These are phyloP conservation scores for Terana coerulea DNA, from an alignment of 768 basidiomycete species.

Conservation along the genomic window DNA sequence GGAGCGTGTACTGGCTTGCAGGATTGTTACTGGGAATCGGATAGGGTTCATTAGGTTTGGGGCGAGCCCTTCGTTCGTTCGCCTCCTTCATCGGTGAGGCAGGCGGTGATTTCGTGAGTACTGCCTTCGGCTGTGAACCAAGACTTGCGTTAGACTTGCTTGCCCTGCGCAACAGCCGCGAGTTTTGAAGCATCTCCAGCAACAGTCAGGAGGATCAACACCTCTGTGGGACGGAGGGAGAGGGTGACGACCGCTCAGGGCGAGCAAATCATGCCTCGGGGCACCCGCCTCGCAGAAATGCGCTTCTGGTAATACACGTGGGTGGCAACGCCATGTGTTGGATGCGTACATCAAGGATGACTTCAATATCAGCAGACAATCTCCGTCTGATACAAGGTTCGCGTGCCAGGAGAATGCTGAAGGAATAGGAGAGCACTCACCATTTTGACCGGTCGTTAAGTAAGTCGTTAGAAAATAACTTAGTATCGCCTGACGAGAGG, in stretches of 20 bases:
- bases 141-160: constrained; percentile 24
- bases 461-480: constrained; percentile 10
- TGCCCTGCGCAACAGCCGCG: constrained; percentile 39
- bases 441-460: constrained; percentile 8
- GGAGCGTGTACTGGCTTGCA: constrained; percentile 84
- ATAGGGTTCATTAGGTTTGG: constrained; percentile 48
- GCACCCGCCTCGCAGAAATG: constrained; percentile 12
- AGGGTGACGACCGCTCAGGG: constrained; percentile 11
- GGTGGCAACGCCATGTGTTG: constrained; percentile 11
- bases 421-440: neutral
- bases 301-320: constrained; percentile 22
- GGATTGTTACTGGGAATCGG: constrained; percentile 78
- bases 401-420: neutral
- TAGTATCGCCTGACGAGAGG: neutral
- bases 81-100: constrained; percentile 36
- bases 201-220: constrained; percentile 13
- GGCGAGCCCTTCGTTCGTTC: constrained; percentile 36
- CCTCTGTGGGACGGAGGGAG: constrained; percentile 11
- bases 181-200: constrained; percentile 40
- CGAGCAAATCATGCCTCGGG: constrained; percentile 7
- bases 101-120: constrained; percentile 39
- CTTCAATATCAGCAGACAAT: constrained; percentile 5
- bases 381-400: constrained; percentile 5
- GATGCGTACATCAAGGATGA: constrained; percentile 1
- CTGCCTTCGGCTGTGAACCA: constrained; percentile 21